These are phyloP conservation scores for Salix koriyanagi DNA, from an alignment of 345 rosid species.

Conservation along the genomic window DNA sequence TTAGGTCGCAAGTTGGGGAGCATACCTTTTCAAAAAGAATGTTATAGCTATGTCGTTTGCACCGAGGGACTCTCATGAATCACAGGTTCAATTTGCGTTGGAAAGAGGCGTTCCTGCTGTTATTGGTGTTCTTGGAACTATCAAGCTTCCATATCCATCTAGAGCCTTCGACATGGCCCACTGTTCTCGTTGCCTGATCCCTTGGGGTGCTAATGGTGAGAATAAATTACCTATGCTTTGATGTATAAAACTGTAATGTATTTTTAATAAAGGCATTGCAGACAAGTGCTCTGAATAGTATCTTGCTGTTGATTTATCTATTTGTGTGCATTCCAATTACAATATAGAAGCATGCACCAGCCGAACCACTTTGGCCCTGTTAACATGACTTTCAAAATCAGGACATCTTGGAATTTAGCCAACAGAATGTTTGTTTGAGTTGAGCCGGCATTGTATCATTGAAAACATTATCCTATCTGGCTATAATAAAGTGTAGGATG, in stretches of 20 bases:
- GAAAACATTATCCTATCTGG: too few relatives aligned
- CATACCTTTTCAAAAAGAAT: conserved; percentile 31
- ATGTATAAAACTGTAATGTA: background rate
- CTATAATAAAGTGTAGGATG: too few relatives aligned
- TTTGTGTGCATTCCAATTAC: background rate
- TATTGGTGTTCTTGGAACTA: conserved; percentile 31
- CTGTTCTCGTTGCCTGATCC: conserved; percentile 33
- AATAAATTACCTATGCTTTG: background rate
- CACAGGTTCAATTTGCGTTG: conserved; percentile 32
- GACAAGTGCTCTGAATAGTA: background rate
- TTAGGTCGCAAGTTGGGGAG: conserved; percentile 36
- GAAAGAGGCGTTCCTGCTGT: conserved; percentile 38
- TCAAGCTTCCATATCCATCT: conserved; percentile 33
- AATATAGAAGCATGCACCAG: background rate
- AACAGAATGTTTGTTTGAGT: too few relatives aligned
- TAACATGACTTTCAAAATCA: background rate
- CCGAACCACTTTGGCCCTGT: background rate
- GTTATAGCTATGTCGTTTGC: conserved; percentile 33
- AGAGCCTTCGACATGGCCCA: conserved; percentile 35
- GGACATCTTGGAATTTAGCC: background rate
- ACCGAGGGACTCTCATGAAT: conserved; percentile 35
- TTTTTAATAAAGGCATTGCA: background rate
- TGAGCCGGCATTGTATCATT: too few relatives aligned
- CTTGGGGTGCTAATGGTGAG: conserved; percentile 34
- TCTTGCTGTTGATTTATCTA: background rate